Conservation (phyloP, 1,284 basidiomycete species). For the Inonotus hispidus region DNA sequence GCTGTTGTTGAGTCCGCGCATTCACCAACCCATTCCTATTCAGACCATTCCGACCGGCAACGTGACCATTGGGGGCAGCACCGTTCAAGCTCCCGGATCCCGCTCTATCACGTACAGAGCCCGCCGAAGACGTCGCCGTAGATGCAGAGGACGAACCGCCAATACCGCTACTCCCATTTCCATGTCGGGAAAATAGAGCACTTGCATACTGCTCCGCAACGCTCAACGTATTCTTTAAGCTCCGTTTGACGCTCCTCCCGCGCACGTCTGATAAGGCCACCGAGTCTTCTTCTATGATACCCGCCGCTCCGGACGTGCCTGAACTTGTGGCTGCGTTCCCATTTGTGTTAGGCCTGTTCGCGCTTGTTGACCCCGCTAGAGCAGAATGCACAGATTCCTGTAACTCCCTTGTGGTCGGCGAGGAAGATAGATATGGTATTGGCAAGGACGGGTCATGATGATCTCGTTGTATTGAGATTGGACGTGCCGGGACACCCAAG, state of each 20-base stretch:
- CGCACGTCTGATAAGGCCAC: conserved; percentile 31
- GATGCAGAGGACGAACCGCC: neutral
- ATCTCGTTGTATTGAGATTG: conserved; percentile 23
- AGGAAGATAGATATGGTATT: conserved; percentile 24
- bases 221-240: conserved; percentile 56
- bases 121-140: neutral
- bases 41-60: neutral
- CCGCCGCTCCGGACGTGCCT: conserved; percentile 16
- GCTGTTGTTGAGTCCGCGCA: no score
- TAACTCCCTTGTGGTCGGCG: conserved; percentile 32
- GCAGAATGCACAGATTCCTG: conserved; percentile 40
- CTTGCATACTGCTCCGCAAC: conserved; percentile 64
- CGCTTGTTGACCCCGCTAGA: conserved; percentile 26
- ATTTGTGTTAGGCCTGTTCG: no score
- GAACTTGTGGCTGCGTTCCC: no score
- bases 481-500: conserved; percentile 19
- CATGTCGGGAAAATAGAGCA: conserved; percentile 54
- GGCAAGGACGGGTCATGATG: conserved; percentile 16
- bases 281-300: conserved; percentile 24
- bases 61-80: neutral
- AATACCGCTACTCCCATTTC: neutral
- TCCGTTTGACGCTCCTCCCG: conserved; percentile 57
- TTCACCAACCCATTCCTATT: no score
- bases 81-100: neutral
- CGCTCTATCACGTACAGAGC: no score